Conservation (phyloP, 2,329 filamentous ascomycete genomes). For the Furcasterigmium furcatum region DNA sequence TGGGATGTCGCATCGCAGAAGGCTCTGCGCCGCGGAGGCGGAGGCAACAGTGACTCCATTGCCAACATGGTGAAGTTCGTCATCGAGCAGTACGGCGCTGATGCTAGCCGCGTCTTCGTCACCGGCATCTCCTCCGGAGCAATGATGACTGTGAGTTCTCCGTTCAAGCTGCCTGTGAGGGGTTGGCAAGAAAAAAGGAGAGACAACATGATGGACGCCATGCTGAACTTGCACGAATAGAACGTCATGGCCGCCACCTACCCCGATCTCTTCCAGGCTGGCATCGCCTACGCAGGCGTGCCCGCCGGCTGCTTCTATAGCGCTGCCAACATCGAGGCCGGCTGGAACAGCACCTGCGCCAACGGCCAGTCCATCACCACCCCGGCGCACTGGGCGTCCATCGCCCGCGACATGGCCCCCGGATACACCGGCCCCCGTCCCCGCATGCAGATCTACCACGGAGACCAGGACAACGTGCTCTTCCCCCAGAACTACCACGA, state of each 20-base stretch:
- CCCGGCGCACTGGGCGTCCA: conserved; percentile 43
- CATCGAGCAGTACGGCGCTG: conserved; percentile 46
- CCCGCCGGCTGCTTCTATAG: conserved; percentile 41
- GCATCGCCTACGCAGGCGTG: conserved; percentile 38
- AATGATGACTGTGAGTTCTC: too few relatives aligned
- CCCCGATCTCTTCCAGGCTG: conserved; percentile 43
- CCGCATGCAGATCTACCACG: conserved; percentile 57
- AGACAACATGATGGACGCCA: background rate
- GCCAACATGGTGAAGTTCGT: conserved; percentile 58
- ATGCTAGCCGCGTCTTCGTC: conserved; percentile 48
- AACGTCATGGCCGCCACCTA: conserved; percentile 45
- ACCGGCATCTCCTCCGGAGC: conserved; percentile 46
- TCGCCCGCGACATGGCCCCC: conserved; percentile 42
- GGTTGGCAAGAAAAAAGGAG: background rate
- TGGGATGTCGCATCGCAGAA: conserved; percentile 54
- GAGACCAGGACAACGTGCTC: conserved; percentile 46
- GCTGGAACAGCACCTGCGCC: conserved; percentile 51
- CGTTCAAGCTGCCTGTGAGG: conserved; percentile 10
- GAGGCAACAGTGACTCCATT: conserved; percentile 53
- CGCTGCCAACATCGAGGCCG: conserved; percentile 32
- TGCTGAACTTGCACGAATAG: too few relatives aligned
- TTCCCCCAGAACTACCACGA: conserved; percentile 53
- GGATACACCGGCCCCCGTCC: conserved; percentile 47
- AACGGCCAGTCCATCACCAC: conserved; percentile 38
- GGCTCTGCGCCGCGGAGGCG: conserved; percentile 52